Base-by-base conservation (phyloP, 306 rosid species). In the Alnus glutinosa region DNA sequence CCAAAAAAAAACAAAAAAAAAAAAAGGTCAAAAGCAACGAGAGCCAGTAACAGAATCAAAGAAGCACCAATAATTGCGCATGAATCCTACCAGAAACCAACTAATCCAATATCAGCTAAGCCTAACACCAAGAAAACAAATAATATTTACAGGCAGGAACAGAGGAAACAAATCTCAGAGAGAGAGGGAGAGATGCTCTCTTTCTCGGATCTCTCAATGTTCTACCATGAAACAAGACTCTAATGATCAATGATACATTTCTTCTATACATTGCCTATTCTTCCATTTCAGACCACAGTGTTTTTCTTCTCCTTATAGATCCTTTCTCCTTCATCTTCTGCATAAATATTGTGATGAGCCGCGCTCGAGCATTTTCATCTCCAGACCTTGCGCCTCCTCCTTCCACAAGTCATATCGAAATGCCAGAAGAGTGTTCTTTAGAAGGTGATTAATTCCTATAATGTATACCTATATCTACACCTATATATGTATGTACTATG, bases 361-460 rank as follows among this genome's bases (percentile, higher is more conserved):
- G 78, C 14, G 1, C 32, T 59, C 84, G 90, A 81, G 89, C 90
- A 55, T 75, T 66, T 81, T 90, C 97, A 49, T 91, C 92, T 46
- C 93, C 94, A 0, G 84, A 87, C 12, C 73, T 88, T 48, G 47
- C 37, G 10, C 34, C 91, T 80, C 34, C 91, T 80, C 75, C 91
- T 55, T 81, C 86, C n/a, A 18, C 83, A 63, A 83, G 62, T 71
- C 80, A 82, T 42, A 37, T 42, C 34, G 87, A 12, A 67, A 78
- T 49, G 4, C 57, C 68, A 46, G 91, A 80, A 30, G 91, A 87
- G 79, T 86, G 82, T 73, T 46, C 58, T 50, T 84, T 92, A 28
- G 97, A 82, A 83, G 98, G 98, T 94, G 82, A 88, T 97, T 94
- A 80, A 88, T 81, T 9, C 1, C 28, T 28, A 34, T 14, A 28